These are phyloP conservation scores for Nicotiana knightiana DNA, from an alignment of 257 asterid genomes.

Conservation along the genomic window DNA sequence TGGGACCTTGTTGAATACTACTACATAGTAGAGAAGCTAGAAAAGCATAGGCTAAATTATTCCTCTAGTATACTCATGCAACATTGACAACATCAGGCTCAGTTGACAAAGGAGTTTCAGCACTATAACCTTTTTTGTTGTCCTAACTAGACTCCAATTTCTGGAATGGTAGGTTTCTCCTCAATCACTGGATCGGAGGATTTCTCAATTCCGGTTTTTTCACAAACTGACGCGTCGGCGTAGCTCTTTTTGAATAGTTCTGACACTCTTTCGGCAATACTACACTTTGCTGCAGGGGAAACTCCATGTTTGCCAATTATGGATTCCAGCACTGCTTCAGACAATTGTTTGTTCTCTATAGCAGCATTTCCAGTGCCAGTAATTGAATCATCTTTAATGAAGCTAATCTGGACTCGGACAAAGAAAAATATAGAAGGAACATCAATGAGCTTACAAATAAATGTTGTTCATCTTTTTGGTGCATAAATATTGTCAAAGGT, in stretches of 20 bases:
- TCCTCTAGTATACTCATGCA: not conserved
- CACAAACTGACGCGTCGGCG: not conserved
- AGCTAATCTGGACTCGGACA: slow-evolving; percentile 48
- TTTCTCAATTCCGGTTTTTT: not conserved
- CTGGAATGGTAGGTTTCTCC: not conserved
- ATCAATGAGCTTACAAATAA: not conserved
- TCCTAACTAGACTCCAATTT: not conserved
- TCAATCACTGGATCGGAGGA: not conserved
- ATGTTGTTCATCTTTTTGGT: not conserved
- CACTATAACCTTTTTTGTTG: not conserved
- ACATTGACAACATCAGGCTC: not conserved
- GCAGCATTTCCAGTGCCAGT: slow-evolving; percentile 41
- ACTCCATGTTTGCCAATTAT: slow-evolving; percentile 82
- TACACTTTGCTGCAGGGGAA: slow-evolving; percentile 64
- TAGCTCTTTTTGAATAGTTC: slow-evolving; percentile 20
- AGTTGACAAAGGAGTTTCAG: not conserved
- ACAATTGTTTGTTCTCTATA: slow-evolving; percentile 56
- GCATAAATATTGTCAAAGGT: not conserved
- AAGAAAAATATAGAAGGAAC: not conserved
- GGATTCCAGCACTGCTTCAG: slow-evolving; percentile 73
- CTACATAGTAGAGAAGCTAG: not conserved
- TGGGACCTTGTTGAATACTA: not conserved
- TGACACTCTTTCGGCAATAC: slow-evolving; percentile 53
- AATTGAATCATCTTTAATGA: slow-evolving; percentile 48
- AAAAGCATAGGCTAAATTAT: not conserved